Conservation (phyloP, 805 yeast genomes). For the Candida loeiensis region DNA sequence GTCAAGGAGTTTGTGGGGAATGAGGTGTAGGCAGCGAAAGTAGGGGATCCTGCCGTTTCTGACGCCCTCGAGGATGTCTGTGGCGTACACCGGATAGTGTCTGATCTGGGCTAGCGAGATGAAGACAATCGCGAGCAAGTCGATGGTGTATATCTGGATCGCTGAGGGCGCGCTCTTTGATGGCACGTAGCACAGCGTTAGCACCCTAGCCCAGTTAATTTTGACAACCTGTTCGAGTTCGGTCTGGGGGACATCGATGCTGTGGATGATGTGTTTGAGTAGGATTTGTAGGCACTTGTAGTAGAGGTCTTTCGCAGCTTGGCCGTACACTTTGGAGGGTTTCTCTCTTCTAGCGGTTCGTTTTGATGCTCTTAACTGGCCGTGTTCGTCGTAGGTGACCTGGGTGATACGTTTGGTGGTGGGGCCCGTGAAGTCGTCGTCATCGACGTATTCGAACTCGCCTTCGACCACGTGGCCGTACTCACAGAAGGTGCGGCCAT, state of each 20-base stretch:
- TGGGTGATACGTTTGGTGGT: slow-evolving; percentile 55
- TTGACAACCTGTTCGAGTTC: slow-evolving; percentile 19
- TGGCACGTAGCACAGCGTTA: slow-evolving; percentile 10
- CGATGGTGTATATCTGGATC: slow-evolving; percentile 17
- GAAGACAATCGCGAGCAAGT: slow-evolving; percentile 43
- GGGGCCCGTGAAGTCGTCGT: slow-evolving; percentile 54
- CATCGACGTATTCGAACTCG: slow-evolving; percentile 74
- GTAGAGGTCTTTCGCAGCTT: slow-evolving; percentile 42
- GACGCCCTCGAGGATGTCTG: slow-evolving; percentile 45
- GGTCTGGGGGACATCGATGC: neutral
- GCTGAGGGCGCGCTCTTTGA: neutral
- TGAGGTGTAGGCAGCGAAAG: slow-evolving; percentile 32
- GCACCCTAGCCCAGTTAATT: slow-evolving; percentile 29
- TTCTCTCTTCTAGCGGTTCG: neutral
- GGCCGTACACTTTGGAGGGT: slow-evolving; percentile 39
- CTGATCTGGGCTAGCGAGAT: slow-evolving; percentile 47
- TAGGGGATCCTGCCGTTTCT: slow-evolving; percentile 48
- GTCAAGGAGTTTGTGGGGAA: slow-evolving; percentile 38
- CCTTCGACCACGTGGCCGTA: slow-evolving; percentile 88
- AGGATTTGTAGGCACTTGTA: slow-evolving; percentile 49
- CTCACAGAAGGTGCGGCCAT: slow-evolving; percentile 82
- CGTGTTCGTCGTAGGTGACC: slow-evolving; percentile 12
- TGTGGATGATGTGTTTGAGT: slow-evolving; percentile 44
- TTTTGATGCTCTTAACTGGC: slow-evolving; percentile 7
- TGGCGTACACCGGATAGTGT: slow-evolving; percentile 45